Percentiles rank a stretch among this genome's conserved stretches.
phyloP scores from a whole-genome alignment of 78 protist genomes.

The Mantamonas sphyraenae region DNA sequence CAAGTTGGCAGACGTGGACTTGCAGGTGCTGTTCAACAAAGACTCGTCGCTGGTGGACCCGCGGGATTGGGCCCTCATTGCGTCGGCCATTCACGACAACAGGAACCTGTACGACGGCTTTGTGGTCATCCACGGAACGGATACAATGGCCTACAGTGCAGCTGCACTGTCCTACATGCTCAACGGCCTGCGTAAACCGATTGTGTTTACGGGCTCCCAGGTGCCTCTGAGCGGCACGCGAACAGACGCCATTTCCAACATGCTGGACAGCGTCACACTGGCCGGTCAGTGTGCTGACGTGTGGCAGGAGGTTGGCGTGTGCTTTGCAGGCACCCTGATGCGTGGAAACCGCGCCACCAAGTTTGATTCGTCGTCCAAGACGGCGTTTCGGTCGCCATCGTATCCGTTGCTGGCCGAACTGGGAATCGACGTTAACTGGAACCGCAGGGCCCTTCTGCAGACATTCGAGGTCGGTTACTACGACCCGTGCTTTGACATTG shows the following conservation, averaged over 20 bases:
- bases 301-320: background rate
- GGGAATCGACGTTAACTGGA: background rate
- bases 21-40: too few species aligned
- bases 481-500: too few species aligned
- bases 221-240: constrained; percentile 55
- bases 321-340: background rate
- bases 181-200: constrained; percentile 75
- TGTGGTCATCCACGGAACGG: constrained; percentile 79
- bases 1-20: too few species aligned
- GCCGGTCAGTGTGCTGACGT: constrained; percentile 4
- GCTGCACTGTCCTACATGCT: constrained; percentile 78
- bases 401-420: background rate
- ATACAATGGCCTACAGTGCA: constrained; percentile 85
- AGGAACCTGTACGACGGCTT: constrained; percentile 79
- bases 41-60: too few species aligned
- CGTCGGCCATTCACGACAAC: too few species aligned
- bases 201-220: constrained; percentile 78
- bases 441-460: too few species aligned
- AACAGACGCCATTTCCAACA: constrained; percentile 21
- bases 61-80: too few species aligned
- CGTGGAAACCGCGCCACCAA: background rate
- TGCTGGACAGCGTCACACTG: background rate
- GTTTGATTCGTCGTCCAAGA: background rate
- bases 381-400: background rate
- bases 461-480: too few species aligned